Conservation (phyloP, 2,329 filamentous ascomycete species). For the Daldinia sp. region DNA sequence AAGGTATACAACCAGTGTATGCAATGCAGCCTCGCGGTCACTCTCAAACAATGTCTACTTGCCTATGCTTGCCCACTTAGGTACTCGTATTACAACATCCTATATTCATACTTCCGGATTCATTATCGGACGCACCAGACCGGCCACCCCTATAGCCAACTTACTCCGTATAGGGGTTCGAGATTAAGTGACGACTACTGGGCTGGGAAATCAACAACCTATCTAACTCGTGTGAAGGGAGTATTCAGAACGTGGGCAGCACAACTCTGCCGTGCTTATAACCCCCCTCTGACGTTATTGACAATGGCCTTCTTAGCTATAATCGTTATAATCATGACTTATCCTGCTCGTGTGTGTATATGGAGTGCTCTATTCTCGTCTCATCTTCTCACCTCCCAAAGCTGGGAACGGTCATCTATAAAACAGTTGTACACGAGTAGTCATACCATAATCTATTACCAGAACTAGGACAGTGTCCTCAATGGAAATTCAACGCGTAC, state of each 20-base stretch:
- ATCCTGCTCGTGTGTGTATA: background rate
- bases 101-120: conserved; percentile 10
- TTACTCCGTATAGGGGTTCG: conserved; percentile 13
- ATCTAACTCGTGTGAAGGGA: background rate
- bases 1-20: conserved; percentile 30
- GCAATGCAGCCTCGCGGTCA: conserved; percentile 39
- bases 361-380: conserved; percentile 2
- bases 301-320: background rate
- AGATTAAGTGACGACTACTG: conserved; percentile 12
- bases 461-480: conserved; percentile 17
- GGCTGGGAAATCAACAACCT: background rate
- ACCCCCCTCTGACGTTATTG: background rate
- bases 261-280: background rate
- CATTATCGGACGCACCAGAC: conserved; percentile 7
- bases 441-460: conserved; percentile 26
- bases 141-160: conserved; percentile 6
- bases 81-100: conserved; percentile 16
- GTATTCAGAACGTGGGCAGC: background rate
- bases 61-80: conserved; percentile 20
- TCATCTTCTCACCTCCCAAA: conserved; percentile 1
- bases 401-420: conserved; percentile 24
- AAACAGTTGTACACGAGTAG: conserved; percentile 39
- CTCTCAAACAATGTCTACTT: conserved; percentile 26
- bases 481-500: background rate
- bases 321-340: conserved; percentile 8